Evolutionary conservation across 2,329 filamentous ascomycete genomes (phyloP).

Genomic region (Penicillium freii): DNA sequence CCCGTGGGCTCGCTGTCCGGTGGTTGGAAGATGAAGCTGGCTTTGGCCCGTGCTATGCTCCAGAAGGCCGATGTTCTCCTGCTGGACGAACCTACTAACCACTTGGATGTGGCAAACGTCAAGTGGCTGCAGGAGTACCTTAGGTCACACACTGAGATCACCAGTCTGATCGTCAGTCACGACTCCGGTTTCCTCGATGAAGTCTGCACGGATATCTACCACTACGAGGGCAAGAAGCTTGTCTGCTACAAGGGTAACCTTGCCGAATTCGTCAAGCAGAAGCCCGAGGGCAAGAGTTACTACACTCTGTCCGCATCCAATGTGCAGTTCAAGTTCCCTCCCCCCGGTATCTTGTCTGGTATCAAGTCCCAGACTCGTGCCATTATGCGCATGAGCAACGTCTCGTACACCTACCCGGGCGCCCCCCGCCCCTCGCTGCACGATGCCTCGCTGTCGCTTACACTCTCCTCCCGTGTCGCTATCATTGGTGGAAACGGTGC

Average conservation of each 20-base stretch:
- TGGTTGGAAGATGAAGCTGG: slow-evolving; percentile 99
- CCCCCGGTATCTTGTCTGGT: slow-evolving; percentile 87
- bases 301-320: slow-evolving; percentile 88
- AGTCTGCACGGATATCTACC: slow-evolving; percentile 97
- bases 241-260: slow-evolving; percentile 53
- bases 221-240: slow-evolving; percentile 98
- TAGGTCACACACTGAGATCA: slow-evolving; percentile 93
- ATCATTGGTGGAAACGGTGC: slow-evolving; percentile 98
- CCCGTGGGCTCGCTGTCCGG: slow-evolving; percentile 93
- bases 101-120: slow-evolving; percentile 93
- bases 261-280: slow-evolving; percentile 73
- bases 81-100: slow-evolving; percentile 98
- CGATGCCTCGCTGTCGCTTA: slow-evolving; percentile 84
- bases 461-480: slow-evolving; percentile 86
- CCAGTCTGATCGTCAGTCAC: slow-evolving; percentile 96
- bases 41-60: slow-evolving; percentile 92
- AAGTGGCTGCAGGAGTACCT: slow-evolving; percentile 95
- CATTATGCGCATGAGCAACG: slow-evolving; percentile 92
- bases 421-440: slow-evolving; percentile 80
- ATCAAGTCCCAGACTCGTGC: slow-evolving; percentile 93
- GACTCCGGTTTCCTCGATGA: slow-evolving; percentile 96
- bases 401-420: slow-evolving; percentile 90
- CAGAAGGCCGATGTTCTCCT: slow-evolving; percentile 94
- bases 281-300: slow-evolving; percentile 95
- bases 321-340: slow-evolving; percentile 96